phyloP scores from a whole-genome alignment of 495 filamentous ascomycete genomes.

The Penicillium angulare region DNA sequence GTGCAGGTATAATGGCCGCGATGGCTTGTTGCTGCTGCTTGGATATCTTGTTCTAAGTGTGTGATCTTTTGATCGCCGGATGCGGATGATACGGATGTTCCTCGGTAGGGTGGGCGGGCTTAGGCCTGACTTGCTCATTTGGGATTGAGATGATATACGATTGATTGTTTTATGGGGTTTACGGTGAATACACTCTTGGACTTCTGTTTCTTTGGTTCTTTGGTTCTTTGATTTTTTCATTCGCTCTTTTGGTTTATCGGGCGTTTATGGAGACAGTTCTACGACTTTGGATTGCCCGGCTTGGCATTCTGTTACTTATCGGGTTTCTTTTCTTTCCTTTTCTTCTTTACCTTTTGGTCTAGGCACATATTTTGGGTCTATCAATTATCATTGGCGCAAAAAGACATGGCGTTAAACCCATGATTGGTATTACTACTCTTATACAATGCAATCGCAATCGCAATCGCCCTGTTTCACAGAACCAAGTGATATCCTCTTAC shows the following conservation, averaged over 20 bases:
- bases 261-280: too few relatives aligned
- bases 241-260: too few relatives aligned
- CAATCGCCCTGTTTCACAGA: neutral
- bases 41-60: slow-evolving; percentile 49
- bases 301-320: too few relatives aligned
- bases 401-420: slow-evolving; percentile 12
- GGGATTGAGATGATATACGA: too few relatives aligned
- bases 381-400: slow-evolving; percentile 15
- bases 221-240: too few relatives aligned
- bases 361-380: slow-evolving; percentile 16
- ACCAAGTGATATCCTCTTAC: neutral
- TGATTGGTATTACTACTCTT: neutral
- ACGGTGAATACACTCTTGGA: too few relatives aligned
- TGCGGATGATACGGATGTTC: slow-evolving; percentile 4
- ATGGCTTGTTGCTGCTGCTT: slow-evolving; percentile 55
- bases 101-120: neutral
- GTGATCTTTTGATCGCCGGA: neutral
- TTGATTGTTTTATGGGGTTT: neutral
- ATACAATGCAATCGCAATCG: slow-evolving; percentile 9
- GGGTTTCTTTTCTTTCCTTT: neutral
- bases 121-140: too few relatives aligned
- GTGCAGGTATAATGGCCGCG: slow-evolving; percentile 48
- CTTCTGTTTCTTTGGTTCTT: too few relatives aligned
- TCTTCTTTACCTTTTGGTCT: neutral
- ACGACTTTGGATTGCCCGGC: too few relatives aligned